A percentile compares a stretch with the other conserved stretches of the same genome.
Evolutionary conservation across 73 alveolate genomes (phyloP).

Genomic region (Tetrahymena thermophila): DNA sequence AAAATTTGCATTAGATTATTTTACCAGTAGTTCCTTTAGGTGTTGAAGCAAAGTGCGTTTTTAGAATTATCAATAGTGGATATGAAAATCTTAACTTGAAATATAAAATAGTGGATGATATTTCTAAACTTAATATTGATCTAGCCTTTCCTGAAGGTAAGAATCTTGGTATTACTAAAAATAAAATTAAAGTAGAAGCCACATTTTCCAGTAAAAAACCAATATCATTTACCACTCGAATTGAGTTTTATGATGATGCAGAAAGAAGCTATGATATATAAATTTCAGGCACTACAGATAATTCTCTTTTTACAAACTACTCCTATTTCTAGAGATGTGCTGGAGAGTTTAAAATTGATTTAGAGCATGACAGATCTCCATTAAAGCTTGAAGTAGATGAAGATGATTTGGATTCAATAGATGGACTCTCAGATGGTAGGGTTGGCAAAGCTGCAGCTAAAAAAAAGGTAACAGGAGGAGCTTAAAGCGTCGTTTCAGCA

Average conservation of each 20-base stretch:
- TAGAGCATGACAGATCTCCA: constrained; percentile 68
- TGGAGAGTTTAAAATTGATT: constrained; percentile 61
- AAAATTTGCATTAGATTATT: background rate
- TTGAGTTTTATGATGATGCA: constrained; percentile 93
- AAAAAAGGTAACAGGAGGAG: constrained; percentile 66
- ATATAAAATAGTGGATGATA: constrained; percentile 75
- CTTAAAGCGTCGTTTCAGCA: constrained; percentile 38
- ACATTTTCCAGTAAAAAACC: constrained; percentile 83
- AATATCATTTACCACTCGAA: constrained; percentile 88
- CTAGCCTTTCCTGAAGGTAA: constrained; percentile 81
- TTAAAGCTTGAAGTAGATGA: constrained; percentile 40
- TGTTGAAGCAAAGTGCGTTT: constrained; percentile 78
- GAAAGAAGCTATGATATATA: constrained; percentile 89
- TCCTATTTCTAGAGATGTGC: constrained; percentile 81
- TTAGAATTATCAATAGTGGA: constrained; percentile 90
- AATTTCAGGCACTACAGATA: constrained; percentile 95
- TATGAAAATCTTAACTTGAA: constrained; percentile 91
- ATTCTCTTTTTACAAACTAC: constrained; percentile 82
- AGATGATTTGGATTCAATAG: constrained; percentile 71
- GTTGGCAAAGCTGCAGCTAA: constrained; percentile 54
- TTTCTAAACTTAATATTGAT: constrained; percentile 65
- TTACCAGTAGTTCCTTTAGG: constrained; percentile 94
- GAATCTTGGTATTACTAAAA: constrained; percentile 76
- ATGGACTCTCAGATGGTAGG: constrained; percentile 54
- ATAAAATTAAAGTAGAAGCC: constrained; percentile 84